A percentile compares a stretch with the other conserved stretches of the same genome.
These are phyloP conservation scores for Wickerhamiella bombiphila DNA, from an alignment of 805 yeast species.

Conservation along the genomic window DNA sequence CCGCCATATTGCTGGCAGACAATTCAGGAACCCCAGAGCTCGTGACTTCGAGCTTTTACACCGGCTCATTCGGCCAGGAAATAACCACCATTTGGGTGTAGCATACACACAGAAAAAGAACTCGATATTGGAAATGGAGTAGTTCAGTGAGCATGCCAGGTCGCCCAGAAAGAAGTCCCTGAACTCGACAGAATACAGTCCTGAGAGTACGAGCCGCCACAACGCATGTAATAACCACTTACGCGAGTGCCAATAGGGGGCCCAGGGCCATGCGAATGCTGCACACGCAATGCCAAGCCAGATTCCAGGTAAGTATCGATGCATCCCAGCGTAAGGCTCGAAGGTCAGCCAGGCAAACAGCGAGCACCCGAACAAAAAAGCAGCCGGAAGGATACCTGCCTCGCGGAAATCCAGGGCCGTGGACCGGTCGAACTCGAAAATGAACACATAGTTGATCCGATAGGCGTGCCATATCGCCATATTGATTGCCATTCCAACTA, in stretches of 20 bases:
- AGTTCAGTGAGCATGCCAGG: conserved; percentile 74
- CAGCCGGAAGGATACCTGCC: conserved; percentile 48
- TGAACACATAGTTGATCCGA: conserved; percentile 80
- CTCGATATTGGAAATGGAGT: conserved; percentile 71
- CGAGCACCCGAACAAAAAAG: conserved; percentile 40
- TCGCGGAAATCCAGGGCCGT: conserved; percentile 53
- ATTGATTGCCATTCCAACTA: conserved; percentile 50
- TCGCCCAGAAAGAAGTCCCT: conserved; percentile 90
- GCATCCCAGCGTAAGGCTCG: conserved; percentile 40
- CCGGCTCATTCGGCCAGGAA: conserved; percentile 19
- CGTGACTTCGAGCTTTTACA: conserved; percentile 75
- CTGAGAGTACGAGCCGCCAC: conserved; percentile 63
- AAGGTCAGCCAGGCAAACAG: conserved; percentile 67
- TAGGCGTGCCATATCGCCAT: conserved; percentile 57
- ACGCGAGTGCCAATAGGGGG: conserved; percentile 46
- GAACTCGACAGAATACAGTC: conserved; percentile 88
- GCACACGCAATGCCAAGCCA: conserved; percentile 41
- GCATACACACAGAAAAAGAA: conserved; percentile 75
- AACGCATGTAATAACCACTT: conserved; percentile 61
- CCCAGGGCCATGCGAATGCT: conserved; percentile 47
- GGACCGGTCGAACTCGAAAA: conserved; percentile 71
- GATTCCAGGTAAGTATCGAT: conserved; percentile 68
- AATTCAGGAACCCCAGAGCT: conserved; percentile 65
- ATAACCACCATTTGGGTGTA: conserved; percentile 43
- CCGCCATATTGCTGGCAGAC: conserved; percentile 84